Percentiles rank a stretch among this genome's conserved stretches.
These are phyloP conservation scores for Paraphoma chrysanthemicola DNA, from an alignment of 2,329 filamentous ascomycete species.

Conservation along the genomic window DNA sequence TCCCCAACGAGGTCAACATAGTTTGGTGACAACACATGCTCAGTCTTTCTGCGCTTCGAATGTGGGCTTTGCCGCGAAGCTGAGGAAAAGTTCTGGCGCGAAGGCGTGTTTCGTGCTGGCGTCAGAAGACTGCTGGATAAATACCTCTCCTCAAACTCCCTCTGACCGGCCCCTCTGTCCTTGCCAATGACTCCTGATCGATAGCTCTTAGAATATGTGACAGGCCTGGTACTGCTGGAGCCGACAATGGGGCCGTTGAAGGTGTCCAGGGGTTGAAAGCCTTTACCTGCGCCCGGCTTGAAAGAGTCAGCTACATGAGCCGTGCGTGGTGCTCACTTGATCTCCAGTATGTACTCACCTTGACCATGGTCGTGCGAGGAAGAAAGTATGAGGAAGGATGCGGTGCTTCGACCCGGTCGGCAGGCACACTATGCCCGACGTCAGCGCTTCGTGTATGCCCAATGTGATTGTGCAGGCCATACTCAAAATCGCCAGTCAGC, in stretches of 20 bases:
- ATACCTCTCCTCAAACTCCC: no score
- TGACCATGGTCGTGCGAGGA: constrained; percentile 1
- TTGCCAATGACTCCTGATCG: no score
- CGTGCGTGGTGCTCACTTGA: no score
- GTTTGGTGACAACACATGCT: constrained; percentile 1
- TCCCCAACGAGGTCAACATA: constrained; percentile 20
- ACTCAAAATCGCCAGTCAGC: constrained; percentile 25
- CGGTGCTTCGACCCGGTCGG: constrained; percentile 25
- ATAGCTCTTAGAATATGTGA: no score
- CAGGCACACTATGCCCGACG: constrained; percentile 13
- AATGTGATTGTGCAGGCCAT: background rate
- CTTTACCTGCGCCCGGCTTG: constrained; percentile 1
- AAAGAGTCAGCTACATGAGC: background rate
- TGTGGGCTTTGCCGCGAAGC: background rate
- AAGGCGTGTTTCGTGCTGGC: background rate
- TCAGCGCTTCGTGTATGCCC: constrained; percentile 10
- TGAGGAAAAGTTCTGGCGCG: background rate
- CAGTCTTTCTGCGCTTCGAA: constrained; percentile 28
- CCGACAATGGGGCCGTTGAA: no score
- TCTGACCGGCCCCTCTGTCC: no score
- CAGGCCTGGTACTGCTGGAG: no score
- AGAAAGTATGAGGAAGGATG: constrained; percentile 7
- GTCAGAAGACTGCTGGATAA: background rate
- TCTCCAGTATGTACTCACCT: constrained; percentile 3
- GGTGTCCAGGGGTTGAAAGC: constrained; percentile 1